phyloP scores from a whole-genome alignment of 306 rosid genomes.

The Quercus engelmannii region DNA sequence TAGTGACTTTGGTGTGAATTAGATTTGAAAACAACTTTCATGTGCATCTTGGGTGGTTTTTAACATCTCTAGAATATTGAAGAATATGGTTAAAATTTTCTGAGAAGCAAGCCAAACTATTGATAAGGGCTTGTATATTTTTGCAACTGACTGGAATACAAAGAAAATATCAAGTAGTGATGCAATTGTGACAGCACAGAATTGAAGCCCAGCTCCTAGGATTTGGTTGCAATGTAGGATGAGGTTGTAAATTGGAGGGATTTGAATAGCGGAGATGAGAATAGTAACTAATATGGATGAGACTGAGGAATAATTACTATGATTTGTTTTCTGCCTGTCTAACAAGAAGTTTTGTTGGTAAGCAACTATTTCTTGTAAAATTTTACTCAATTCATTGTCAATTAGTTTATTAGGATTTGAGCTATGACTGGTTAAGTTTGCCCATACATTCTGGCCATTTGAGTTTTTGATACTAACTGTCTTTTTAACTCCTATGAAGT shows the following conservation, averaged over 20 bases:
- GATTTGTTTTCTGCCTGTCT: neutral
- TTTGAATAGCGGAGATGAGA: neutral
- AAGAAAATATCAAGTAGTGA: no score
- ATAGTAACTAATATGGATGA: neutral
- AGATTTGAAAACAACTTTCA: no score
- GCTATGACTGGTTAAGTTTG: neutral
- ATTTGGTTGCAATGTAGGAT: neutral
- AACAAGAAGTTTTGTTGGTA: neutral
- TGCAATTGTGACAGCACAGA: no score
- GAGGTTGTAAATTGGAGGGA: neutral
- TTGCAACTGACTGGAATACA: no score
- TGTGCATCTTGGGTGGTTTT: no score
- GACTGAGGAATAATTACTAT: neutral
- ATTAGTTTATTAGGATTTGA: neutral
- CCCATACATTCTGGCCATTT: neutral
- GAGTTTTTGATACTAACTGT: neutral
- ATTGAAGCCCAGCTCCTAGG: no score
- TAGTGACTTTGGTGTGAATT: neutral
- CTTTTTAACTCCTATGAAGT: neutral
- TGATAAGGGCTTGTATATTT: no score
- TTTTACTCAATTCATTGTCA: neutral
- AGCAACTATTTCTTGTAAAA: neutral
- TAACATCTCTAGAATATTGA: no score
- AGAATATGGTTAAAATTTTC: no score
- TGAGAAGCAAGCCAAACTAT: no score